A percentile compares a stretch with the other conserved stretches of the same genome.
Evolutionary conservation across 2,329 filamentous ascomycete genomes (phyloP).

Genomic region (Hypoxylon sp.): DNA sequence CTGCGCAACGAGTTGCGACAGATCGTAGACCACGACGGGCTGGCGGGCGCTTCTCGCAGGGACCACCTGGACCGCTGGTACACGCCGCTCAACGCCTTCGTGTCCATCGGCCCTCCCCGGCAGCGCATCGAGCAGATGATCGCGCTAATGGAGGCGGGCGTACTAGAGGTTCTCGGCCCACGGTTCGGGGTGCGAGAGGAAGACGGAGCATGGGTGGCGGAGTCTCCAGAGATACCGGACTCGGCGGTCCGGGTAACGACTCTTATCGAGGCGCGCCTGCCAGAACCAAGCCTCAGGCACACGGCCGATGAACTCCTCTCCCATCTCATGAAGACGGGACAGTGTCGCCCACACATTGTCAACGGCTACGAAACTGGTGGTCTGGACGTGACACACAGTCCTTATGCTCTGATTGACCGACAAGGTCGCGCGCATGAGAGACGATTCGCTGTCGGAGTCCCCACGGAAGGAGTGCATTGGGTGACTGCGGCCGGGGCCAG

Average conservation of each 20-base stretch:
- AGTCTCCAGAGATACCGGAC: conserved; percentile 21
- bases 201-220: conserved; percentile 28
- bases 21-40: conserved; percentile 38
- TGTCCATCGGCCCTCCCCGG: conserved; percentile 39
- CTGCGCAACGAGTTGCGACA: conserved; percentile 40
- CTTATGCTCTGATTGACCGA: conserved; percentile 23
- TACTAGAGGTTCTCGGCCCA: conserved; percentile 31
- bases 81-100: conserved; percentile 38
- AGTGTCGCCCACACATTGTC: conserved; percentile 30
- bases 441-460: conserved; percentile 38
- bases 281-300: conserved; percentile 26
- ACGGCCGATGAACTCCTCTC: conserved; percentile 35
- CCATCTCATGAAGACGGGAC: conserved; percentile 26
- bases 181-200: conserved; percentile 12
- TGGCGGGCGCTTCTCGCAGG: conserved; percentile 31
- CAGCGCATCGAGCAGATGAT: conserved; percentile 40
- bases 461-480: conserved; percentile 41
- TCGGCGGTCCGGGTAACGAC: conserved; percentile 31
- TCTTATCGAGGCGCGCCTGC: conserved; percentile 38
- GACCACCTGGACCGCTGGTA: conserved; percentile 40
- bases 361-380: conserved; percentile 29
- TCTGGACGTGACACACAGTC: conserved; percentile 22
- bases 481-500: conserved; percentile 34
- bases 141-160: conserved; percentile 38
- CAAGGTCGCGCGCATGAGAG: conserved; percentile 27